These are phyloP conservation scores for Pontederia paniculata DNA, from an alignment of 176 grass and related monocot genomes.

Conservation along the genomic window DNA sequence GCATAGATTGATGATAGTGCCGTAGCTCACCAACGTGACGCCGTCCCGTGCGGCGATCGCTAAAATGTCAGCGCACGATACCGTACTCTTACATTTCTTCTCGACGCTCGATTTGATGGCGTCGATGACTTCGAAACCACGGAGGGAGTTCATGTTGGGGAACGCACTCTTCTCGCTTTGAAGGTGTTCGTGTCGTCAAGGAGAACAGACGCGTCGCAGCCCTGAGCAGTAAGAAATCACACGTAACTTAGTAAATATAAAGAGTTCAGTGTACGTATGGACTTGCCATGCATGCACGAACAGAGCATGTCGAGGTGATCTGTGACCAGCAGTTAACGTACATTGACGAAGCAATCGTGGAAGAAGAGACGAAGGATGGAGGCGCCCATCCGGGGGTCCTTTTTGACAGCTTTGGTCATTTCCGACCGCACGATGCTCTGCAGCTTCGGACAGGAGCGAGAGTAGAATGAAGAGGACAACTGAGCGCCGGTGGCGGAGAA, in stretches of 20 bases:
- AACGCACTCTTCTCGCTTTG: neutral
- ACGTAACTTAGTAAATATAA: neutral
- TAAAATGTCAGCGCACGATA: conserved; percentile 12
- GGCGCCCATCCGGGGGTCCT: conserved; percentile 1
- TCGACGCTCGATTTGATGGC: conserved; percentile 7
- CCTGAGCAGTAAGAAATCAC: neutral
- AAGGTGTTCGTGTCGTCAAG: neutral
- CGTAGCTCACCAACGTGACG: neutral
- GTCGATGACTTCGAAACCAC: conserved; percentile 6
- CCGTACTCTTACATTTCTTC: neutral
- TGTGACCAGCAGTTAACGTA: neutral
- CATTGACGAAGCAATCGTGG: conserved; percentile 17
- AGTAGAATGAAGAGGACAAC: conserved; percentile 1
- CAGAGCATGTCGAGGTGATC: neutral
- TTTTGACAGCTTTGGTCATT: neutral
- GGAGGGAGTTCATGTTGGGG: conserved; percentile 1
- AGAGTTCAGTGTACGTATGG: too few species aligned
- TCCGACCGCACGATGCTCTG: neutral
- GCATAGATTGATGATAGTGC: too few species aligned
- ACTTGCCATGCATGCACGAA: too few species aligned
- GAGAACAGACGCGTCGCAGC: conserved; percentile 6
- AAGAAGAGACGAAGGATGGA: conserved; percentile 15
- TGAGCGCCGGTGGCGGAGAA: neutral
- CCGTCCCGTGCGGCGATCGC: conserved; percentile 2
- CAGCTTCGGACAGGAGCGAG: neutral